Evolutionary conservation across 2,329 filamentous ascomycete genomes (phyloP).

Genomic region (Diaporthe citrichinensis): DNA sequence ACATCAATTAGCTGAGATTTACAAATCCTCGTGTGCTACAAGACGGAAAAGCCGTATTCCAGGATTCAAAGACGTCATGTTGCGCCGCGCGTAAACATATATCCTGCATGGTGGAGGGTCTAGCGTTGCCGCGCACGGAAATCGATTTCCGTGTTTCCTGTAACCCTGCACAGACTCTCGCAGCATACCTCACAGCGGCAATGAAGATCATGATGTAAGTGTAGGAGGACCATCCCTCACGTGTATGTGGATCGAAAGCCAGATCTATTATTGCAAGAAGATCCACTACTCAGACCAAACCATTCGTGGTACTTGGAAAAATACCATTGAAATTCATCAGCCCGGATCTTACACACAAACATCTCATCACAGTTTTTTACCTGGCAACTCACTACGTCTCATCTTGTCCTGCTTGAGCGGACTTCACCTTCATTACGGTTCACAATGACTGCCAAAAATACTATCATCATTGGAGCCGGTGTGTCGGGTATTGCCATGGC

Average conservation of each 20-base stretch:
- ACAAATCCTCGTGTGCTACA: no score
- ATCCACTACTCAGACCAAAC: background rate
- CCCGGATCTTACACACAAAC: background rate
- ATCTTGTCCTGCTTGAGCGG: background rate
- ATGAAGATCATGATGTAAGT: background rate
- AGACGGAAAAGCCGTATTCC: background rate
- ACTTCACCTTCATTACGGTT: background rate
- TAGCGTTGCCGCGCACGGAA: background rate
- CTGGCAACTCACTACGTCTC: no score
- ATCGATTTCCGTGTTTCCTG: conserved; percentile 14
- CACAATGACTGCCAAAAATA: conserved; percentile 20
- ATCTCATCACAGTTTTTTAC: background rate
- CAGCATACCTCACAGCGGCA: background rate
- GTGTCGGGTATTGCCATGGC: conserved; percentile 28
- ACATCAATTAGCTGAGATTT: background rate
- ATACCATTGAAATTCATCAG: background rate
- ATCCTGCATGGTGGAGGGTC: background rate
- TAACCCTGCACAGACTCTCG: background rate
- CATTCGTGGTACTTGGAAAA: no score
- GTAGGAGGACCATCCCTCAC: no score
- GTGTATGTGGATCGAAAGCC: no score
- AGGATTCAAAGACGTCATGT: background rate
- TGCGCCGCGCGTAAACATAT: conserved; percentile 14
- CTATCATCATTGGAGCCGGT: conserved; percentile 23
- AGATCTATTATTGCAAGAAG: background rate